Percentiles rank a stretch among this genome's conserved stretches.
These are phyloP conservation scores for Trametes gibbosa DNA, from an alignment of 768 basidiomycete genomes.

Conservation along the genomic window DNA sequence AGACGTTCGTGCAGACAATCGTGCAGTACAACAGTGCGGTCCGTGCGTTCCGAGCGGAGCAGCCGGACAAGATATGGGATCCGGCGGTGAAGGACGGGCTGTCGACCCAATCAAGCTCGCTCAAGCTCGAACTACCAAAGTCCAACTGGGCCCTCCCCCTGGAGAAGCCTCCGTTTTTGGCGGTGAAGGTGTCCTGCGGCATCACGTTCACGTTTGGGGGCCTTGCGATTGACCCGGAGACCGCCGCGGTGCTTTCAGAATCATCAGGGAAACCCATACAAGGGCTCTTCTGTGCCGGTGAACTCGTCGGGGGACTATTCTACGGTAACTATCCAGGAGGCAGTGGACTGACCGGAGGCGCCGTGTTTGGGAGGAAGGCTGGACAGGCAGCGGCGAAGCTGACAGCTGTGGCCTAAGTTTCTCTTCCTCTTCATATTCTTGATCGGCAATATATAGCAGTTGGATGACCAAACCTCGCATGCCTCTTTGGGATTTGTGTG, in stretches of 20 bases:
- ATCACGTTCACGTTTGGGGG: conserved; percentile 76
- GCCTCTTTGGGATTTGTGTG: no score
- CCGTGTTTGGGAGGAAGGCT: conserved; percentile 62
- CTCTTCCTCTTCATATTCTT: background rate
- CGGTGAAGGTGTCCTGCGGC: conserved; percentile 67
- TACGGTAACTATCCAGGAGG: conserved; percentile 69
- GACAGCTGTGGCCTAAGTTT: background rate
- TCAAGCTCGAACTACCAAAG: conserved; percentile 46
- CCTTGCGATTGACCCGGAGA: conserved; percentile 54
- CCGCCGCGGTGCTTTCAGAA: conserved; percentile 48
- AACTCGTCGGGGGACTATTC: conserved; percentile 66
- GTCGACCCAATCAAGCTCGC: conserved; percentile 44
- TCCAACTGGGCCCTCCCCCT: conserved; percentile 68
- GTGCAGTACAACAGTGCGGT: conserved; percentile 51
- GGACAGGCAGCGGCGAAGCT: conserved; percentile 44
- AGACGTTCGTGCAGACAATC: conserved; percentile 45
- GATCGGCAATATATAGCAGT: no score
- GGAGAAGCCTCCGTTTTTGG: conserved; percentile 53
- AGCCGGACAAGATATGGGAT: conserved; percentile 46
- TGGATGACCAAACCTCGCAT: no score
- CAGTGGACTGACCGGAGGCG: conserved; percentile 61
- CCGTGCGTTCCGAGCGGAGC: conserved; percentile 33
- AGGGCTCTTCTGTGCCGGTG: conserved; percentile 65
- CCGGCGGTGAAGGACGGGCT: conserved; percentile 63
- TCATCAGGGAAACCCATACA: conserved; percentile 40